These are phyloP conservation scores for Colletotrichum nymphaeae DNA, from an alignment of 2,329 filamentous ascomycete species.

Conservation along the genomic window DNA sequence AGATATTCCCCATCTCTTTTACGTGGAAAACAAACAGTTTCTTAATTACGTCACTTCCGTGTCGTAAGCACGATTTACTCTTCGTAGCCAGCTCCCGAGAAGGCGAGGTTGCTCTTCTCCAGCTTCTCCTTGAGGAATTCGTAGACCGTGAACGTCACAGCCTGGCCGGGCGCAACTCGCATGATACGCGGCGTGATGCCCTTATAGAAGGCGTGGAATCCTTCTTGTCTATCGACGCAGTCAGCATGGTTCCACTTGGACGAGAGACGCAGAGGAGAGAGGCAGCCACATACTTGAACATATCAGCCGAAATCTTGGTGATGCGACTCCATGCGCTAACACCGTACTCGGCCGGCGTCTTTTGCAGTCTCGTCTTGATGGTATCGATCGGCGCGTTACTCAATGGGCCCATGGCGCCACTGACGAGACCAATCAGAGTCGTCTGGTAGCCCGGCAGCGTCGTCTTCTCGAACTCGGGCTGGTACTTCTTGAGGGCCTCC, in stretches of 20 bases:
- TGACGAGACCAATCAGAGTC: constrained; percentile 88
- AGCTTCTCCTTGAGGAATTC: constrained; percentile 80
- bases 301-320: constrained; percentile 79
- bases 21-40: neutral
- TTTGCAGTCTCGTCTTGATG: constrained; percentile 97
- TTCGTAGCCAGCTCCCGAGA: constrained; percentile 74
- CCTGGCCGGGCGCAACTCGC: constrained; percentile 96
- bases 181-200: constrained; percentile 98
- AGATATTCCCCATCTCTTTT: neutral
- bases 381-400: constrained; percentile 98
- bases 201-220: constrained; percentile 96
- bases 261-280: too few species aligned
- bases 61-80: constrained; percentile 57
- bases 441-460: constrained; percentile 91
- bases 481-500: constrained; percentile 76
- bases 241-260: neutral
- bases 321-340: constrained; percentile 86
- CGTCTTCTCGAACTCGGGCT: constrained; percentile 73
- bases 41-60: neutral
- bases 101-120: constrained; percentile 71
- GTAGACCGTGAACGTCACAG: constrained; percentile 81
- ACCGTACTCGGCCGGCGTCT: constrained; percentile 84
- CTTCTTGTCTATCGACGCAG: constrained; percentile 78
- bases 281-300: constrained; percentile 75
- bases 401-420: constrained; percentile 93